Evolutionary conservation across 371 early-diverging fungal species (phyloP), one percentile per base, ranked within the genome.

Genomic region (Thermomucor indicae-seudaticae): DNA sequence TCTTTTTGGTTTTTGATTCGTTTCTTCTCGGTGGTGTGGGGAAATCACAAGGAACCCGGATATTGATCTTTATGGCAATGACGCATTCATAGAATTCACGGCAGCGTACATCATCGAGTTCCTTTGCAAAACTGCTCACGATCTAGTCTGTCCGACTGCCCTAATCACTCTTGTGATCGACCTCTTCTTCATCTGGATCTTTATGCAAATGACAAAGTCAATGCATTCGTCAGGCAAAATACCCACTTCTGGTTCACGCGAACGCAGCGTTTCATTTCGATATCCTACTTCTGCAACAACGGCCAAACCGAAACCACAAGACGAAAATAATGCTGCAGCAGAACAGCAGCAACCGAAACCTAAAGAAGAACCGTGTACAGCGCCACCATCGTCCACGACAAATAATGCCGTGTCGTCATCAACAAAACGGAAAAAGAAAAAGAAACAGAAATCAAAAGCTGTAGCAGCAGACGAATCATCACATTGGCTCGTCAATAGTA

Each of bases 181-280:
- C 49, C 56, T 55, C 37, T 55, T 49, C 42, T 55, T 55, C 56
- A 55, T 55, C 56, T 55, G 56, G 56, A 43, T 55, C 44, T 55
- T 55, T 44, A 58, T 58, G 58, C 58, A 53, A 58, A 58, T 58
- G 58, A 57, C 58, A 35, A 57, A 57, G 51, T 46, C 52, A 25
- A 45, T 57, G 52, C 47, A 54, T 34, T 42, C 48, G 41, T 41
- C 55, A 29, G 48, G 48, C 35, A 54, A 50, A 30, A 39, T 17
- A 41, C 50, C 25, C 14, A 35, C 38, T 6, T 17, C 49, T 23
- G 20, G 24, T 25, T 16, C 39, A 16, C 6, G 41, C n/a, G 41
- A 27, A 29, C 35, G 34, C 16, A 27, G 22, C 17, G 31, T 24
- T 28, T 25, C 41, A 11, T 27, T n/a, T n/a, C 8, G 20, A 11